Base-by-base conservation (phyloP, 225 moss, liverwort and hornwort species). In the Marchantia paleacea region DNA sequence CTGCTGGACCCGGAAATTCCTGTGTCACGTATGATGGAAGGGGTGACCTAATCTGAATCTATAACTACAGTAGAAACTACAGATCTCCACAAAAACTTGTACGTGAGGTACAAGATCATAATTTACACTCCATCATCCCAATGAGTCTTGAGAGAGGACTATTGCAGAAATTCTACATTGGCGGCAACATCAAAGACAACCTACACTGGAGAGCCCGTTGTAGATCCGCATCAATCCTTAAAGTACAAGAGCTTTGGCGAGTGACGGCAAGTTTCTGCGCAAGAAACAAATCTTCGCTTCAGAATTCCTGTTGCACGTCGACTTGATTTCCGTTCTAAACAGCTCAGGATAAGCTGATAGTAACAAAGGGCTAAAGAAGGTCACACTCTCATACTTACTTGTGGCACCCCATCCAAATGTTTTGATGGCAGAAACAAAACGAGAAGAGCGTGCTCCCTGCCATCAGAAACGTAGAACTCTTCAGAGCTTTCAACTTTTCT, bases 181-280 rank as follows among this genome's bases (percentile, higher is more conserved):
- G 60, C 28, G 53, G 7, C 73, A 12, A 73, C 52, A 73, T 54
- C 74, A 53, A 73, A 29, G 47, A 53, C 74, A 28, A 74, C 26
- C 74, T 74, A 54, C 76, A 62, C 6, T 12, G 19, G 57, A 60
- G n/a, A 12, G 76, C 26, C 19, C 58, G 76, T 54, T n/a, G 76
- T 76, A 62, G 47, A 61, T 76, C 61, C 76, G 13, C 31, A 76
- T 20, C 60, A 61, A 29, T 61, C 76, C 60, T 26, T 61, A 29
- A 22, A 76, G 11, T 61, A 76, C 72, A 72, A 61, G 55, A 62
- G 8, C 58, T 76, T 76, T n/a, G 48, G 55, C 51, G 30, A 76
- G 76, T 65, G 70, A 85, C n/a, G 69, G 62, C 75, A 76, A 63
- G 47, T 63, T 75, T 82, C 85, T 85, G 82, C 85, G 79, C 8